phyloP scores from a whole-genome alignment of 768 basidiomycete genomes.

The Fomitopsis serialis region DNA sequence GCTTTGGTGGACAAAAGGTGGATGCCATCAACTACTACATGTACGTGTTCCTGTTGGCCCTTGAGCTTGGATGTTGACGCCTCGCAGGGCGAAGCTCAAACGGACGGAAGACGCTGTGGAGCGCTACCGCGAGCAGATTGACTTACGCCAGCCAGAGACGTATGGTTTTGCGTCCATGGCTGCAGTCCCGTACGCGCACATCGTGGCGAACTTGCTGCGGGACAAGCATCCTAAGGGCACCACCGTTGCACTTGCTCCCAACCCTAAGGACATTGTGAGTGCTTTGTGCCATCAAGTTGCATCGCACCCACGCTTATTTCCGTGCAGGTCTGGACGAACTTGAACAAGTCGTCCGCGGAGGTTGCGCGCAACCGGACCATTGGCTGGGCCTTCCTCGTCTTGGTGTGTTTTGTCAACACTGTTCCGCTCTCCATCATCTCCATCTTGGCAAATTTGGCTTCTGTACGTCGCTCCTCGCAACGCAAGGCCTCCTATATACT shows the following conservation, averaged over 20 bases:
- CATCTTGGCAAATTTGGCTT: constrained; percentile 83
- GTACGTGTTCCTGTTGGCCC: constrained; percentile 38
- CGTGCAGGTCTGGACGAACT: constrained; percentile 81
- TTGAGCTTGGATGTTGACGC: constrained; percentile 1
- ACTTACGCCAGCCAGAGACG: constrained; percentile 74
- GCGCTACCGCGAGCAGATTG: constrained; percentile 66
- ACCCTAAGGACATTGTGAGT: constrained; percentile 83
- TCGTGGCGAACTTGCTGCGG: constrained; percentile 67
- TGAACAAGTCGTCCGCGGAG: constrained; percentile 67
- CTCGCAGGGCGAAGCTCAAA: constrained; percentile 34
- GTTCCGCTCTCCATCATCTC: constrained; percentile 89
- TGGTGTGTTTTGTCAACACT: constrained; percentile 93
- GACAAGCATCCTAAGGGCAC: constrained; percentile 73
- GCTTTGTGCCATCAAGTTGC: neutral
- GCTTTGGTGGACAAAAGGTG: constrained; percentile 77
- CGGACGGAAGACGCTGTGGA: constrained; percentile 74
- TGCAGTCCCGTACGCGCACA: constrained; percentile 82
- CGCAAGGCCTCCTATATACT: neutral
- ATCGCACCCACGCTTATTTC: neutral
- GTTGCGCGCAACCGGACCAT: constrained; percentile 59
- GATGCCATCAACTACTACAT: constrained; percentile 95
- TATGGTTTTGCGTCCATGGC: constrained; percentile 93
- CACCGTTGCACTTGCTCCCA: constrained; percentile 69
- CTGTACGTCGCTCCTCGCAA: constrained; percentile 40
- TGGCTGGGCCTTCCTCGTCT: constrained; percentile 73